Evolutionary conservation across 208 protist genomes (phyloP).

Genomic region (Trypanosoma avium): DNA sequence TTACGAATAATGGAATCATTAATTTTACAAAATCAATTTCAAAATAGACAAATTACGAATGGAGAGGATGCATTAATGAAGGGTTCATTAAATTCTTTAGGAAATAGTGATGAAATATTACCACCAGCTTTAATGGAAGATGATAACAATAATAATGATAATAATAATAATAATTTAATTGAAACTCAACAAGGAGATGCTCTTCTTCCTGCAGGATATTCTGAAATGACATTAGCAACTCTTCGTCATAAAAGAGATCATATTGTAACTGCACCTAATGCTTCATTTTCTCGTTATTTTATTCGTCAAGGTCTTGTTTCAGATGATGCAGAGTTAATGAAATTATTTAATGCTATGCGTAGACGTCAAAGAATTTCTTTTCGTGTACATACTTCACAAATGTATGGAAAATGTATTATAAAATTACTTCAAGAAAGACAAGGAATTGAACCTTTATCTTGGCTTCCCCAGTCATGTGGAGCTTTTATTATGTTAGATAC

Average conservation of each 20-base stretch:
- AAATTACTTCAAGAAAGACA: constrained; percentile 37
- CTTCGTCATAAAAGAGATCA: constrained; percentile 40
- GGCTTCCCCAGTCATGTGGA: constrained; percentile 51
- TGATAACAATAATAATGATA: constrained; percentile 9
- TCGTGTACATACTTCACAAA: constrained; percentile 56
- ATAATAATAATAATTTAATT: neutral
- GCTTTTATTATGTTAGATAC: constrained; percentile 59
- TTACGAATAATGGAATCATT: constrained; percentile 39
- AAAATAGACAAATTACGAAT: neutral
- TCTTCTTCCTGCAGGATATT: constrained; percentile 24
- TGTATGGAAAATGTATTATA: constrained; percentile 31
- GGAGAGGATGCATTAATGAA: constrained; percentile 13
- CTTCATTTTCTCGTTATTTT: constrained; percentile 83
- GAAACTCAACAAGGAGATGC: too few species aligned
- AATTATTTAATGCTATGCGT: constrained; percentile 64
- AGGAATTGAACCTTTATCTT: constrained; percentile 49
- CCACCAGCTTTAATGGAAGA: constrained; percentile 4
- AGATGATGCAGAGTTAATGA: constrained; percentile 60
- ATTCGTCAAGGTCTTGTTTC: constrained; percentile 65
- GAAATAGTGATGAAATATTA: neutral
- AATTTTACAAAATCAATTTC: constrained; percentile 22
- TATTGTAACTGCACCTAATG: constrained; percentile 51
- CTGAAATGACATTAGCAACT: constrained; percentile 29
- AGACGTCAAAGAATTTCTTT: constrained; percentile 47
- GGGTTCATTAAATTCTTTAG: neutral